These are phyloP conservation scores for Candida nonsorbophila DNA, from an alignment of 805 yeast genomes.

Conservation along the genomic window DNA sequence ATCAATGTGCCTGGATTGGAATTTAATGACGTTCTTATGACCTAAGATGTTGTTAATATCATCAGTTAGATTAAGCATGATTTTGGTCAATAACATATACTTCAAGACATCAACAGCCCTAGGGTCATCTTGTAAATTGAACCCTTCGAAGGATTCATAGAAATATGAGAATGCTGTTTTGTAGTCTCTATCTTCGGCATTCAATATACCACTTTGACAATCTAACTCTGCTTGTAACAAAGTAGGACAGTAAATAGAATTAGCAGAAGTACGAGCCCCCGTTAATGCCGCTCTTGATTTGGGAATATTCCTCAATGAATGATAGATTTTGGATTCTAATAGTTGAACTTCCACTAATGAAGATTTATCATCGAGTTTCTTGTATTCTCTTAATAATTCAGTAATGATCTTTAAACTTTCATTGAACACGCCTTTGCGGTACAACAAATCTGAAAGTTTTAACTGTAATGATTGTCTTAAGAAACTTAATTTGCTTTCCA, in stretches of 20 bases:
- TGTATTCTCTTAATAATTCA: constrained; percentile 74
- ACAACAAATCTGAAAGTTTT: constrained; percentile 72
- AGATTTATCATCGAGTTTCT: constrained; percentile 91
- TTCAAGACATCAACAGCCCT: constrained; percentile 73
- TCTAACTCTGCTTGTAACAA: constrained; percentile 90
- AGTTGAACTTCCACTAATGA: constrained; percentile 94
- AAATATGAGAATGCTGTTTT: constrained; percentile 94
- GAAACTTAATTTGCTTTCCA: constrained; percentile 76
- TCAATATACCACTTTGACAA: constrained; percentile 89
- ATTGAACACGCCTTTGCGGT: constrained; percentile 57
- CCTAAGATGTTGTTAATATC: constrained; percentile 77
- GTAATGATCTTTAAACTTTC: constrained; percentile 71
- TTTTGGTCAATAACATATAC: constrained; percentile 87
- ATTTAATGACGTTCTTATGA: constrained; percentile 64
- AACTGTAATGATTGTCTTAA: constrained; percentile 84
- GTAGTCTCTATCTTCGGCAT: constrained; percentile 95
- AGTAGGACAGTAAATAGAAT: constrained; percentile 94
- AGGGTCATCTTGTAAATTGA: constrained; percentile 58
- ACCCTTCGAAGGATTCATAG: constrained; percentile 92
- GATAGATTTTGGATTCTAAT: constrained; percentile 84
- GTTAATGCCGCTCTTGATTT: constrained; percentile 90
- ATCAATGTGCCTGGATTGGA: constrained; percentile 80
- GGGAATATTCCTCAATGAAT: constrained; percentile 84
- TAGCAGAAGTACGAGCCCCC: constrained; percentile 96
- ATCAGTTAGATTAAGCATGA: constrained; percentile 83